Percentiles rank a stretch among this genome's conserved stretches.
phyloP scores from a whole-genome alignment of 164 flowering plant genomes.

The Brasenia schreberi region DNA sequence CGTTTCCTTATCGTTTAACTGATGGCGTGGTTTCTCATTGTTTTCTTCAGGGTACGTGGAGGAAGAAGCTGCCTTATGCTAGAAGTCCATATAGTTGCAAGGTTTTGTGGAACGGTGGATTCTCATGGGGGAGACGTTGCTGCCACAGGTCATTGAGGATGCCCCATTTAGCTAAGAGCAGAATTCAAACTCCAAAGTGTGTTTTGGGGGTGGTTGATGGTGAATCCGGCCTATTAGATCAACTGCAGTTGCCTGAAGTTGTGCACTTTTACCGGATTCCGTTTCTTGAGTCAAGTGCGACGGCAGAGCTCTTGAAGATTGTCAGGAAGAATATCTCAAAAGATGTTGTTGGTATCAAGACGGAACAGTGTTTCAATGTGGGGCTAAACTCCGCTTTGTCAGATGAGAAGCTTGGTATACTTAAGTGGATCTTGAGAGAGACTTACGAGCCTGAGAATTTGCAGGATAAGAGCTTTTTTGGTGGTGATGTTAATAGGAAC shows the following conservation, averaged over 20 bases:
- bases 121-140: not conserved
- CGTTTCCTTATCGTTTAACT: not conserved
- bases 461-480: conserved; percentile 54
- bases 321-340: conserved; percentile 51
- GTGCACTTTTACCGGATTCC: conserved; percentile 70
- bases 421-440: conserved; percentile 65
- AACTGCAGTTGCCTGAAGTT: conserved; percentile 15
- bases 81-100: not conserved
- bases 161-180: not conserved
- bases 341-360: conserved; percentile 55
- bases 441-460: conserved; percentile 80
- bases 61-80: not conserved
- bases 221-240: not conserved
- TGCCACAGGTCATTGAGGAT: not conserved
- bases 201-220: not conserved
- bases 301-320: conserved; percentile 49
- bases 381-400: conserved; percentile 42
- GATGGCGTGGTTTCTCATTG: not conserved
- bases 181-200: not conserved
- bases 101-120: not conserved
- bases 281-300: conserved; percentile 51
- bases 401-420: conserved; percentile 40
- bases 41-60: not conserved
- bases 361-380: conserved; percentile 86
- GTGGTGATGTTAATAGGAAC: conserved; percentile 25